phyloP scores from a whole-genome alignment of 2,329 filamentous ascomycete genomes.

The Sporothrix protearum region DNA sequence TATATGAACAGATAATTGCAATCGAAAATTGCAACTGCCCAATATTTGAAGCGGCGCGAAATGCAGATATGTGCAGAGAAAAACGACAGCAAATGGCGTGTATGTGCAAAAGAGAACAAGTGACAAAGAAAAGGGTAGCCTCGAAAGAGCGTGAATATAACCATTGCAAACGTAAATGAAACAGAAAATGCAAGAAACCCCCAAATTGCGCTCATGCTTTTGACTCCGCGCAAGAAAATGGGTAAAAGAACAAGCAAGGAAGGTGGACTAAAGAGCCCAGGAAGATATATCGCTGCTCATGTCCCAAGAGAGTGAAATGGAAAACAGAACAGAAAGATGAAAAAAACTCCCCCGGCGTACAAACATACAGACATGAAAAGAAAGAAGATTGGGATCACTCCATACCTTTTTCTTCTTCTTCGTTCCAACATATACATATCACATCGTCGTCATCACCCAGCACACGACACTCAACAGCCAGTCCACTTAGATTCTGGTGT shows the following conservation, averaged over 20 bases:
- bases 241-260: not conserved
- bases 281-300: conserved; percentile 1
- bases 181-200: conserved; percentile 9
- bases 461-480: not conserved
- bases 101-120: not conserved
- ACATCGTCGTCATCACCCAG: not conserved
- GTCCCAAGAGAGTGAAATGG: not conserved
- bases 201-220: conserved; percentile 16
- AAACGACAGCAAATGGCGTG: not conserved
- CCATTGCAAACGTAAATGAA: not conserved
- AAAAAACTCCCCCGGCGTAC: not conserved
- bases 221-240: conserved; percentile 9
- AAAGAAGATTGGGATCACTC: not conserved
- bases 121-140: not conserved
- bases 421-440: not conserved
- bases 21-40: not conserved
- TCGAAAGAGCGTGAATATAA: not conserved
- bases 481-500: conserved; percentile 40
- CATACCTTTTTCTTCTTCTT: conserved; percentile 3
- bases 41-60: not conserved
- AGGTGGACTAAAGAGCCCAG: not conserved
- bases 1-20: not conserved
- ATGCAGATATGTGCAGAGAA: not conserved
- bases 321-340: not conserved
- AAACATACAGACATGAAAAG: conserved; percentile 13